These are phyloP conservation scores for Austropuccinia psidii DNA, from an alignment of 1,284 basidiomycete species.

Conservation along the genomic window DNA sequence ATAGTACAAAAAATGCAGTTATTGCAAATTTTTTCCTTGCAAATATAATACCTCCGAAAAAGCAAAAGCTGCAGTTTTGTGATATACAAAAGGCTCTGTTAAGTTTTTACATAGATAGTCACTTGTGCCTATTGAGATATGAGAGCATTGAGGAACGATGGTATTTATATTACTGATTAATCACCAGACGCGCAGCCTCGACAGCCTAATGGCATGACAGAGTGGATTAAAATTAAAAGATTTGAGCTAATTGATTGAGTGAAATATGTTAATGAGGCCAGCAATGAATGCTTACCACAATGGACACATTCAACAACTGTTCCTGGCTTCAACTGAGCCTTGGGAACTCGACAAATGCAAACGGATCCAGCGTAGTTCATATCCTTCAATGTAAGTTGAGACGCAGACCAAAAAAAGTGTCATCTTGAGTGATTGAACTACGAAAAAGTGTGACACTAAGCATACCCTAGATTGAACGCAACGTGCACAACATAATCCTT, in stretches of 20 bases:
- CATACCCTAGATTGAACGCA: conserved; percentile 88
- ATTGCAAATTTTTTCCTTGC: too few species aligned
- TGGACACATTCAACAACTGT: conserved; percentile 95
- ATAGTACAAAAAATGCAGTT: background rate
- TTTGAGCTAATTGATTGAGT: background rate
- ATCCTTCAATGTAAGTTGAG: conserved; percentile 56
- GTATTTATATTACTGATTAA: too few species aligned
- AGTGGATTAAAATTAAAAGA: background rate
- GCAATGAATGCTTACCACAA: conserved; percentile 62
- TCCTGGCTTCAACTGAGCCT: conserved; percentile 78
- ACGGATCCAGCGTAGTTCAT: conserved; percentile 99
- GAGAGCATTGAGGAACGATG: too few species aligned
- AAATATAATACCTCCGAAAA: too few species aligned
- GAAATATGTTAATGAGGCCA: background rate
- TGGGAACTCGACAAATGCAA: conserved; percentile 95
- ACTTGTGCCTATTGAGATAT: too few species aligned
- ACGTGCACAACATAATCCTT: conserved; percentile 92
- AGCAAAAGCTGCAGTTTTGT: too few species aligned
- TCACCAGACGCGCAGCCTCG: conserved; percentile 34
- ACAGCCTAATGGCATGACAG: conserved; percentile 4
- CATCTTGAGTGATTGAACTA: background rate
- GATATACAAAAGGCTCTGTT: too few species aligned
- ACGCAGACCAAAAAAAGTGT: background rate
- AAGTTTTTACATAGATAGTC: too few species aligned
- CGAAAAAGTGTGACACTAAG: background rate